Conservation (phyloP, 495 filamentous ascomycete species). For the Evernia prunastri region DNA sequence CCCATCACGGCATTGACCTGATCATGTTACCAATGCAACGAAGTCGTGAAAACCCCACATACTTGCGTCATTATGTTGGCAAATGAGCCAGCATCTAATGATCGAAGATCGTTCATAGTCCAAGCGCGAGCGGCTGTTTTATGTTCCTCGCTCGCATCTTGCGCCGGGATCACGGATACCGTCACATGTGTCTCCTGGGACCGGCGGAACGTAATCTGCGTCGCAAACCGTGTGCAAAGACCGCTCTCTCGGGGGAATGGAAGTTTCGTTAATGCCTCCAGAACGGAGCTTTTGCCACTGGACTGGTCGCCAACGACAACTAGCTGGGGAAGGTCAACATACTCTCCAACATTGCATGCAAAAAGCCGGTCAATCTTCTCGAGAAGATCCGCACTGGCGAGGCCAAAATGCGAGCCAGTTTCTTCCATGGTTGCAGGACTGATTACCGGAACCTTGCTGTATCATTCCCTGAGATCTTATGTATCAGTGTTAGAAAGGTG, state of each 20-base stretch:
- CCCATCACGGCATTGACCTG: slow-evolving; percentile 33
- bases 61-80: slow-evolving; percentile 26
- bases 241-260: slow-evolving; percentile 39
- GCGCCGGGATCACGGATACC: slow-evolving; percentile 30
- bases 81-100: slow-evolving; percentile 21
- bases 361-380: slow-evolving; percentile 42
- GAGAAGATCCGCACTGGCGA: slow-evolving; percentile 34
- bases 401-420: slow-evolving; percentile 10
- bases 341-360: slow-evolving; percentile 37
- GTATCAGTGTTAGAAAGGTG: slow-evolving; percentile 3
- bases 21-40: slow-evolving; percentile 40
- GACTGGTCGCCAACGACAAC: slow-evolving; percentile 41
- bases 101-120: slow-evolving; percentile 20
- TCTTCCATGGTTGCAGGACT: slow-evolving; percentile 7
- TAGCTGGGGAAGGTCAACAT: slow-evolving; percentile 36
- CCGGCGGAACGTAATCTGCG: slow-evolving; percentile 45
- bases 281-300: slow-evolving; percentile 41
- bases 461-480: slow-evolving; percentile 1
- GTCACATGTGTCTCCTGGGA: slow-evolving; percentile 15
- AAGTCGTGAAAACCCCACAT: slow-evolving; percentile 47
- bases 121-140: slow-evolving; percentile 26
- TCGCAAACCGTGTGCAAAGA: slow-evolving; percentile 43
- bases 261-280: slow-evolving; percentile 40
- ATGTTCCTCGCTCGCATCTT: slow-evolving; percentile 26
- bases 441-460: neutral